phyloP scores from a whole-genome alignment of 192 early-diverging fungal species.

The Coemansia sp. region DNA sequence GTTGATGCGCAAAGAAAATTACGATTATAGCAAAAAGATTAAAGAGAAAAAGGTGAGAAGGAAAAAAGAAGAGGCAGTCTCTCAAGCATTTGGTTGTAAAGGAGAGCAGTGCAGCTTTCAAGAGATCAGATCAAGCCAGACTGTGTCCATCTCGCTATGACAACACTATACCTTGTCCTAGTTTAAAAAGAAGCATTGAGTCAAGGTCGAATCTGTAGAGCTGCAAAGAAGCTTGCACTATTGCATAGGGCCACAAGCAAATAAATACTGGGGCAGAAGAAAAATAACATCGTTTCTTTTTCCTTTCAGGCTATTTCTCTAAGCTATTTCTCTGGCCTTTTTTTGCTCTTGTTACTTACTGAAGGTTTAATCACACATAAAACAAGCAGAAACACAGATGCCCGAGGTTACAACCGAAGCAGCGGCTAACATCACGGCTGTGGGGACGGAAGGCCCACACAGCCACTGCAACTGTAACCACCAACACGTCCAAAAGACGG shows the following conservation, averaged over 20 bases:
- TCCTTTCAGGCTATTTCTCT: neutral
- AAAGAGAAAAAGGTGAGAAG: neutral
- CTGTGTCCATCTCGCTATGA: no score
- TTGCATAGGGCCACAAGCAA: neutral
- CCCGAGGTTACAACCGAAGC: conserved; percentile 15
- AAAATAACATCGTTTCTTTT: neutral
- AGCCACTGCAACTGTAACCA: conserved; percentile 16
- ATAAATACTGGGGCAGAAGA: neutral
- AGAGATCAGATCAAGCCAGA: no score
- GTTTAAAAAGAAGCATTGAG: no score
- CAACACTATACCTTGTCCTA: no score
- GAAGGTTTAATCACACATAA: neutral
- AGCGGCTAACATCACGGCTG: neutral
- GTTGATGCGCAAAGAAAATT: neutral
- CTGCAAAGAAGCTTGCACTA: neutral
- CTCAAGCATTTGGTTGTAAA: no score
- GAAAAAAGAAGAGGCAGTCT: neutral
- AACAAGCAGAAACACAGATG: neutral
- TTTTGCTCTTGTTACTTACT: neutral
- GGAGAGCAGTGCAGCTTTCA: no score
- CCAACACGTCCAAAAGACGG: conserved; percentile 10
- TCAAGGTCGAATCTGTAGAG: no score
- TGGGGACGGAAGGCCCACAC: conserved; percentile 4
- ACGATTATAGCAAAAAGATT: neutral
- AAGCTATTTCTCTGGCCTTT: conserved; percentile 3